Conservation (phyloP, 2,329 filamentous ascomycete genomes). For the Boeremia exigua region DNA sequence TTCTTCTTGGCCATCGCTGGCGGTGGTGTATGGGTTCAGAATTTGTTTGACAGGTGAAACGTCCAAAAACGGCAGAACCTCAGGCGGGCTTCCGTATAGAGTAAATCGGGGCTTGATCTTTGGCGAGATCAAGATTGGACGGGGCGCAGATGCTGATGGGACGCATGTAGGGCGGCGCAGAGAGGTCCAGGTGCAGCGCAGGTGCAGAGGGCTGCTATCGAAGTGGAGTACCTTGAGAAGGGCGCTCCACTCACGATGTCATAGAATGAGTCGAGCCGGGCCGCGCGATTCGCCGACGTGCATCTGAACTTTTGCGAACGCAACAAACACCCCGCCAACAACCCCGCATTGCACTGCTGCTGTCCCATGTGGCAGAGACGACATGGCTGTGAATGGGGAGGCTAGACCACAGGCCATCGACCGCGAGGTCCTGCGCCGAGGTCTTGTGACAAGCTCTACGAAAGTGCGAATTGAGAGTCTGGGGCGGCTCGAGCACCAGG, state of each 20-base stretch:
- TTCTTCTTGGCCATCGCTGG: constrained; percentile 85
- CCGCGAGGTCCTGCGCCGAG: constrained; percentile 47
- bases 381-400: constrained; percentile 48
- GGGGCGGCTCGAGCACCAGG: constrained; percentile 51
- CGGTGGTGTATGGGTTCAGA: constrained; percentile 9
- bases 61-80: constrained; percentile 22
- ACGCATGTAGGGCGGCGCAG: constrained; percentile 44
- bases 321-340: constrained; percentile 33
- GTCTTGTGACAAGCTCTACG: constrained; percentile 56
- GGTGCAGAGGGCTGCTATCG: constrained; percentile 20
- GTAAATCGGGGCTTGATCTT: constrained; percentile 45
- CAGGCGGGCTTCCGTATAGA: constrained; percentile 40
- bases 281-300: constrained; percentile 13
- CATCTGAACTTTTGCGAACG: constrained; percentile 27
- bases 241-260: constrained; percentile 32
- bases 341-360: constrained; percentile 29
- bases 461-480: constrained; percentile 56
- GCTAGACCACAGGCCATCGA: constrained; percentile 40
- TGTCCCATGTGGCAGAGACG: constrained; percentile 38
- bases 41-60: constrained; percentile 11
- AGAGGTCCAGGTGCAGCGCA: constrained; percentile 16
- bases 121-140: constrained; percentile 43
- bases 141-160: constrained; percentile 28
- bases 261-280: constrained; percentile 20
- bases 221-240: constrained; percentile 21